phyloP scores from a whole-genome alignment of 306 rosid genomes.

The Rubus idaeus region DNA sequence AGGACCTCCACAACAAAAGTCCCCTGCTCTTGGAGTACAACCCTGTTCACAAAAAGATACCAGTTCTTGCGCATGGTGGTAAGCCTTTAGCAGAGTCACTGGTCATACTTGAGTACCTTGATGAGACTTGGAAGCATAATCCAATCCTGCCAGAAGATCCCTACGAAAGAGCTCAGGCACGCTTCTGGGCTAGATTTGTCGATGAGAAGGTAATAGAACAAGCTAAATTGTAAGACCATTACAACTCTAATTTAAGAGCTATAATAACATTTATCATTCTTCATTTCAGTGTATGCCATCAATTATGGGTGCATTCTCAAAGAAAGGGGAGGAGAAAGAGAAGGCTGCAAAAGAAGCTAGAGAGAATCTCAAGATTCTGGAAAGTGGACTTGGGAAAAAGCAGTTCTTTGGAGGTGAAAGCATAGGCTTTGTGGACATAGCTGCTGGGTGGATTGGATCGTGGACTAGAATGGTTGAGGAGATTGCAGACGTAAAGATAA shows the following conservation, averaged over 20 bases:
- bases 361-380: conserved; percentile 46
- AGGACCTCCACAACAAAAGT: conserved; percentile 42
- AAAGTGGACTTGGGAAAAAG: conserved; percentile 39
- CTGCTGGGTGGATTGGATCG: conserved; percentile 42
- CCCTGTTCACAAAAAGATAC: conserved; percentile 42
- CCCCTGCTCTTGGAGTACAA: conserved; percentile 41
- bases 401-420: conserved; percentile 45
- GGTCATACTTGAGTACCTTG: conserved; percentile 43
- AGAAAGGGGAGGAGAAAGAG: conserved; percentile 46
- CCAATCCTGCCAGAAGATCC: conserved; percentile 47
- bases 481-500: conserved; percentile 31
- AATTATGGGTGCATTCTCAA: conserved; percentile 30
- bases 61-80: conserved; percentile 46
- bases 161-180: conserved; percentile 41
- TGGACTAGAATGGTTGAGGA: conserved; percentile 36
- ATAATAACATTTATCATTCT: not conserved
- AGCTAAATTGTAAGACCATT: not conserved
- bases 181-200: conserved; percentile 46
- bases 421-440: conserved; percentile 47
- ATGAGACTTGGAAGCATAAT: conserved; percentile 45
- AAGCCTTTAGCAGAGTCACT: conserved; percentile 48
- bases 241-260: not conserved
- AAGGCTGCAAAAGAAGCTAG: conserved; percentile 41
- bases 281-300: conserved; percentile 39
- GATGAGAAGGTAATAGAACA: conserved; percentile 40